A percentile compares a stretch with the other conserved stretches of the same genome.
Evolutionary conservation across 768 basidiomycete species (phyloP).

Genomic region (Russula ochroleuca): DNA sequence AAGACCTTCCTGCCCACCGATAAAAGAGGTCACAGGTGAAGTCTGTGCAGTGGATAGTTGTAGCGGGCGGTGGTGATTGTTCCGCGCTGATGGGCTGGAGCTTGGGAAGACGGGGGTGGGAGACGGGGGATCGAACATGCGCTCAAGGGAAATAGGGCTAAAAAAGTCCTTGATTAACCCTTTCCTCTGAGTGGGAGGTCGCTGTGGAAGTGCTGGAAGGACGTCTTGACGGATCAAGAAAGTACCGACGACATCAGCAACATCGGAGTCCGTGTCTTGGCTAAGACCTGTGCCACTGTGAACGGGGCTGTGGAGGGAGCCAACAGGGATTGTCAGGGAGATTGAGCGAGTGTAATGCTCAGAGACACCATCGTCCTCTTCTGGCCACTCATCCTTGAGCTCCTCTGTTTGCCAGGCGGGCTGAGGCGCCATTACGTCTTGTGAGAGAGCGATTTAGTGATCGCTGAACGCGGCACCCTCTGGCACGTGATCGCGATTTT

Average conservation of each 20-base stretch:
- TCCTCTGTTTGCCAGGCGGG: conserved; percentile 89
- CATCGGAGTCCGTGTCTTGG: conserved; percentile 31
- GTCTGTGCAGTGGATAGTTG: conserved; percentile 23
- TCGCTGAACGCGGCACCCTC: background rate
- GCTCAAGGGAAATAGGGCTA: conserved; percentile 79
- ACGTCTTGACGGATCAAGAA: conserved; percentile 72
- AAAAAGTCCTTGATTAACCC: conserved; percentile 77
- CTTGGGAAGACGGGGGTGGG: conserved; percentile 43
- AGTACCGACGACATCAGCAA: conserved; percentile 51
- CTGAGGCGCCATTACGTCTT: conserved; percentile 13
- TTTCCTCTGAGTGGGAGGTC: conserved; percentile 63
- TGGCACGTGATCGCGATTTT: conserved; percentile 19
- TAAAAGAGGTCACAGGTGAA: background rate
- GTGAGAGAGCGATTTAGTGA: background rate
- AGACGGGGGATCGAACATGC: conserved; percentile 92
- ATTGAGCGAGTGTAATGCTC: conserved; percentile 33
- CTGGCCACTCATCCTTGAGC: conserved; percentile 89
- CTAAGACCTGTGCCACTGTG: conserved; percentile 33
- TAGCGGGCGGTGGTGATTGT: conserved; percentile 37
- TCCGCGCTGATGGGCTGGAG: conserved; percentile 27
- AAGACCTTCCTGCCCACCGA: conserved; percentile 38
- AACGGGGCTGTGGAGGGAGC: conserved; percentile 38
- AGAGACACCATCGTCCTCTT: conserved; percentile 46
- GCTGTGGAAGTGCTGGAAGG: conserved; percentile 53
- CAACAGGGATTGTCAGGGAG: conserved; percentile 46